phyloP scores from a whole-genome alignment of 495 filamentous ascomycete genomes.

The Paragyromitra xinjiangensis region DNA sequence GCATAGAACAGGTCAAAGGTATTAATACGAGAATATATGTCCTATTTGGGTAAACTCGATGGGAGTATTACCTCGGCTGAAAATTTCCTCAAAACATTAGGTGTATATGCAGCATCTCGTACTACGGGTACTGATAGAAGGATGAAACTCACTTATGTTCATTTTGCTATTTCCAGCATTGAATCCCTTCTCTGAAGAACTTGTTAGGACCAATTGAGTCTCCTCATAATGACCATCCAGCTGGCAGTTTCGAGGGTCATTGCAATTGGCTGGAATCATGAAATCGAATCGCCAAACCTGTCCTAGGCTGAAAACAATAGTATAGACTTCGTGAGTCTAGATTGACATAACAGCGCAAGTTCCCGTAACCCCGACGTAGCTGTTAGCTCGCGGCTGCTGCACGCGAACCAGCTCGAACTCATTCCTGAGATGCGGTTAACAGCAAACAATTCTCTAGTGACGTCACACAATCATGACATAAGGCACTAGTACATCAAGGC shows the following conservation, averaged over 20 bases:
- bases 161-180: background rate
- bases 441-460: background rate
- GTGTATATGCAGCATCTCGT: background rate
- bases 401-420: background rate
- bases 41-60: background rate
- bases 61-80: background rate
- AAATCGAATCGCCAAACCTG: too few relatives aligned
- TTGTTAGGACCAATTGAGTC: background rate
- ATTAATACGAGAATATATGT: background rate
- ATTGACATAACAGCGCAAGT: background rate
- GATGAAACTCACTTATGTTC: background rate
- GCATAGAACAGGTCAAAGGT: background rate
- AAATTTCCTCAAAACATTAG: background rate
- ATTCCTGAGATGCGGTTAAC: background rate
- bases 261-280: too few relatives aligned
- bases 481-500: background rate
- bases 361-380: background rate
- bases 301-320: too few relatives aligned
- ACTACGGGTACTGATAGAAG: background rate
- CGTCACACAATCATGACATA: conserved; percentile 4
- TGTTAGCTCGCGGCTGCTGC: background rate
- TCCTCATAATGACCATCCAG: background rate
- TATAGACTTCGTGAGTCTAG: too few relatives aligned
- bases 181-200: background rate
- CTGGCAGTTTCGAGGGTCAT: background rate